Conservation (phyloP, 257 asterid genomes). For the Penstemon barbatus region DNA sequence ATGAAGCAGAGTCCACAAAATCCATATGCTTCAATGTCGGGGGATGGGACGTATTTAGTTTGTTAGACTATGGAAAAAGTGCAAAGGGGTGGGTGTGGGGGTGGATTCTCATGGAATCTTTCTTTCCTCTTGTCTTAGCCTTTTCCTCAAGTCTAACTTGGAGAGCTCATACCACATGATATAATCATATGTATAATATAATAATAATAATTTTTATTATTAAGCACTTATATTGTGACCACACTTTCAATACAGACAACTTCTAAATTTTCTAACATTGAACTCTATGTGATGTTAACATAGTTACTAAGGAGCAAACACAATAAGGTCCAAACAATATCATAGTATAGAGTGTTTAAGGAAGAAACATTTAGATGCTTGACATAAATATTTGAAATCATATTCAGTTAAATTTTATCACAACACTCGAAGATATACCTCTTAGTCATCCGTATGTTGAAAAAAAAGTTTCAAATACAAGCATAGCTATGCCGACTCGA, state of each 20-base stretch:
- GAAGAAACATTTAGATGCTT: background rate
- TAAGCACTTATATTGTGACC: background rate
- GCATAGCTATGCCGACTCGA: background rate
- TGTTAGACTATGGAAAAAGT: background rate
- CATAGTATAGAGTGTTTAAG: background rate
- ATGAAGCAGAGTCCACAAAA: background rate
- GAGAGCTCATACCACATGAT: slow-evolving; percentile 5
- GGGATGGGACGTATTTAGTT: background rate
- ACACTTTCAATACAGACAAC: background rate
- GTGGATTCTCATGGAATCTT: slow-evolving; percentile 1
- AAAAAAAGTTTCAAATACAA: background rate
- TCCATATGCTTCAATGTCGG: slow-evolving; percentile 11
- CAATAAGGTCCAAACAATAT: background rate
- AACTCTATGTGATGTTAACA: slow-evolving; percentile 3
- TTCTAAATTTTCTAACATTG: slow-evolving; percentile 4
- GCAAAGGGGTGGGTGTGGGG: background rate
- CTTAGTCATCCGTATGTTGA: background rate
- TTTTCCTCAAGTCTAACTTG: background rate
- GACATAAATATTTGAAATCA: background rate
- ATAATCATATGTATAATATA: background rate
- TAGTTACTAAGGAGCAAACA: background rate
- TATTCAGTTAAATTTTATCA: background rate
- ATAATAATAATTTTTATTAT: background rate
- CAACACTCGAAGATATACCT: background rate
- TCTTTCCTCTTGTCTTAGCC: background rate